Evolutionary conservation across 1,284 basidiomycete species (phyloP).

Genomic region (Moniliella sp.): DNA sequence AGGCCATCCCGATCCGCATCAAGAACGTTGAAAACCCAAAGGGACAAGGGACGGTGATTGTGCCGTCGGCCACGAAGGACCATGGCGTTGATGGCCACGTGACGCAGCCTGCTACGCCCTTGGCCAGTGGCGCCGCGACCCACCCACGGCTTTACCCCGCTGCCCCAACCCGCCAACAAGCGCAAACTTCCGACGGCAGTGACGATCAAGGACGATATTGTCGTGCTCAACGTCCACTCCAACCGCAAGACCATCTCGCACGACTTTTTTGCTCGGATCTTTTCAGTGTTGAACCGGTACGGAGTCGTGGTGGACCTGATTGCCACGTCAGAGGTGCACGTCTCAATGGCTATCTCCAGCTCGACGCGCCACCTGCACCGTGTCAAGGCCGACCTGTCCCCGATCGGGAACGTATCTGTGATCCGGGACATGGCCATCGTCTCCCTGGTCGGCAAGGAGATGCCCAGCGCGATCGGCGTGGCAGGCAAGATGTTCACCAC

Average conservation of each 20-base stretch:
- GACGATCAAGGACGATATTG: conserved; percentile 84
- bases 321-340: conserved; percentile 87
- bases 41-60: conserved; percentile 74
- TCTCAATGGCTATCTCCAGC: conserved; percentile 59
- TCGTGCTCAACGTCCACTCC: conserved; percentile 82
- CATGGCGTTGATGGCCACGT: conserved; percentile 13
- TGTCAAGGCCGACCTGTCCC: conserved; percentile 19
- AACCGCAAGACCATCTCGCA: conserved; percentile 90
- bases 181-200: conserved; percentile 71
- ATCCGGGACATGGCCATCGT: conserved; percentile 81
- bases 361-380: conserved; percentile 14
- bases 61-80: conserved; percentile 16
- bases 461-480: conserved; percentile 83
- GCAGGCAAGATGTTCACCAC: conserved; percentile 81
- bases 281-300: conserved; percentile 68
- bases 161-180: conserved; percentile 1
- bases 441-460: conserved; percentile 81
- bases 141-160: not conserved
- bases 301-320: conserved; percentile 91
- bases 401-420: conserved; percentile 39
- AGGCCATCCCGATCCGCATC: conserved; percentile 84
- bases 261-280: conserved; percentile 89
- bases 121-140: conserved; percentile 5
- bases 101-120: conserved; percentile 16
- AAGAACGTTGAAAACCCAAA: conserved; percentile 88